These are phyloP conservation scores for Babjeviella inositovora DNA, from an alignment of 805 yeast species.

Conservation along the genomic window DNA sequence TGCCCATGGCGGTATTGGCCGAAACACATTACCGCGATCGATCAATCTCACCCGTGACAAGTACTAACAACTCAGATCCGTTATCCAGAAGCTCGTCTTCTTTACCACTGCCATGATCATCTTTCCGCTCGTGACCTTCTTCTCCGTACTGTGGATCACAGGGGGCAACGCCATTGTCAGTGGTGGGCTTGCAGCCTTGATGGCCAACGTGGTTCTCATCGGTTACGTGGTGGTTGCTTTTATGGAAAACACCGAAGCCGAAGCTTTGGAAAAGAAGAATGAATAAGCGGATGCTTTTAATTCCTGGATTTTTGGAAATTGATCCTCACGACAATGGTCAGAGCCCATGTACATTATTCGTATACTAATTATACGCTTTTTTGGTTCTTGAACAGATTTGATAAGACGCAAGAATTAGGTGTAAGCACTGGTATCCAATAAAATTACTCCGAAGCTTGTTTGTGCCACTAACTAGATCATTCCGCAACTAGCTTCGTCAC, in stretches of 20 bases:
- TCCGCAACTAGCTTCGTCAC: no score
- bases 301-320: no score
- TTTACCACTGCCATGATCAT: conserved; percentile 68
- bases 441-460: no score
- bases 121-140: conserved; percentile 51
- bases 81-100: conserved; percentile 49
- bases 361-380: no score
- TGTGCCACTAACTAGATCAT: no score
- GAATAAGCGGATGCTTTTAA: no score
- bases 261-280: conserved; percentile 17
- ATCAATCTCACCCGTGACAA: conserved; percentile 1
- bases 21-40: not conserved
- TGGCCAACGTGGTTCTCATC: conserved; percentile 59
- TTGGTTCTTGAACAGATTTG: no score
- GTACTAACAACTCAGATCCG: conserved; percentile 22
- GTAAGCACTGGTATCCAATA: no score
- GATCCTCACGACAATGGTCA: no score
- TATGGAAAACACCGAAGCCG: conserved; percentile 34
- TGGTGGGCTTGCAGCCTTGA: conserved; percentile 69
- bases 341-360: no score
- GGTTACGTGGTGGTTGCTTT: conserved; percentile 66
- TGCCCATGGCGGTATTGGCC: not conserved
- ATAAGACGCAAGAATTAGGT: no score
- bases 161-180: conserved; percentile 42
- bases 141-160: conserved; percentile 25